Evolutionary conservation across 768 basidiomycete genomes (phyloP), one percentile per base, ranked within the genome.

Genomic region (Roridomyces roridus): DNA sequence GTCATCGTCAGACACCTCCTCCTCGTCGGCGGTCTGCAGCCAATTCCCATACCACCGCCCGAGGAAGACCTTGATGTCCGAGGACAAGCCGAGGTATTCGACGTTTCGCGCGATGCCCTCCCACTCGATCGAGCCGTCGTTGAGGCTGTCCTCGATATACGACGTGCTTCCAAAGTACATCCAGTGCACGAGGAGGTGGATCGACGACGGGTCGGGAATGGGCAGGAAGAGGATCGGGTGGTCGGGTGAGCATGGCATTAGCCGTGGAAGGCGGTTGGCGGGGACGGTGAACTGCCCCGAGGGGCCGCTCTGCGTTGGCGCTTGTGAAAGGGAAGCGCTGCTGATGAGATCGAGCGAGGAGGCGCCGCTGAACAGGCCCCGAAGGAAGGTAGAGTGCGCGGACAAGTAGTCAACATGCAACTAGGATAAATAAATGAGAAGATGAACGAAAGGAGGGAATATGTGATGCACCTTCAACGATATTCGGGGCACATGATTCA

Each of bases 91-190:
- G 45, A 96, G 86, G 67, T 92, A 96, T 68, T 96, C 93, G 68
- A 89, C 92, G 70, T 95, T 96, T 57, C 89, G 85, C 18, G 91
- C 91, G 57, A 96, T 77, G 25, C 91, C 92, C 64, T 94, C 90
- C 94, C 93, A 96, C 43, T 84, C 83, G 41, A 93, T 80, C 47
- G 78, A 70, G 18, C 88, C 86, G 18, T 77, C 73, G 57, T 84
- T 81, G 12, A 96, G 82, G 37, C 83, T 86, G 21, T 84, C 78
- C 65, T 89, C 84, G 65, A 96, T 87, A 50, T 78, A 78, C 39
- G 75, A 71, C 12, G 84, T 84, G 58, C 82, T 78, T 26, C 91
- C 92, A 72, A 91, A 93, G 74, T 91, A 91, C 80, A 91, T 85
- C 86, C 87, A 92, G 65, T 91, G 86, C 62, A 91, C 73, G 64